These are phyloP conservation scores for Simmondsia chinensis DNA, from an alignment of 148 eudicot species.

Conservation along the genomic window DNA sequence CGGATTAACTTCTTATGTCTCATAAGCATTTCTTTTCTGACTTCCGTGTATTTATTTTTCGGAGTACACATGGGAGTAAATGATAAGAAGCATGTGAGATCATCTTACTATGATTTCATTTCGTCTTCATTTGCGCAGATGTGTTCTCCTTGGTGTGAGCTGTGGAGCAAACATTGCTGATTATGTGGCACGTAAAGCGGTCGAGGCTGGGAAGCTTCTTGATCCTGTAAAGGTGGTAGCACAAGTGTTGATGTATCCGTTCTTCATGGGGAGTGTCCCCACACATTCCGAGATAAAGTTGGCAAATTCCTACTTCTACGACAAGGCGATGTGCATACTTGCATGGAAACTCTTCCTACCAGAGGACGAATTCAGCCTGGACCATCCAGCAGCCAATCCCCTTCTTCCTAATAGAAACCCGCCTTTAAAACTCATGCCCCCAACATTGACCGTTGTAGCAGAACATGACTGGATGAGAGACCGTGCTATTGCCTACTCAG, in stretches of 20 bases:
- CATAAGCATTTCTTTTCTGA: no score
- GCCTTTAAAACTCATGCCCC: slow-evolving; percentile 87
- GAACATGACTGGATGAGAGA: slow-evolving; percentile 99
- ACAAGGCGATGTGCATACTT: slow-evolving; percentile 82
- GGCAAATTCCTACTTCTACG: slow-evolving; percentile 88
- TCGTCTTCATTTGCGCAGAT: slow-evolving; percentile 56
- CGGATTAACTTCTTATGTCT: no score
- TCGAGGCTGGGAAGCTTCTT: slow-evolving; percentile 59
- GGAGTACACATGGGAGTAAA: no score
- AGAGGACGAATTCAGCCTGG: slow-evolving; percentile 75
- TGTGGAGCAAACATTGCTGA: slow-evolving; percentile 91
- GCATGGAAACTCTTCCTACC: slow-evolving; percentile 92
- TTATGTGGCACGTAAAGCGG: slow-evolving; percentile 77
- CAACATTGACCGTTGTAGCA: slow-evolving; percentile 79
- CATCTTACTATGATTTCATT: background rate
- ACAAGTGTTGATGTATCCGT: slow-evolving; percentile 90
- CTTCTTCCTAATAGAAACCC: slow-evolving; percentile 56
- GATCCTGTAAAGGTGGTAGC: slow-evolving; percentile 95
- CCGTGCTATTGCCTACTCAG: slow-evolving; percentile 85
- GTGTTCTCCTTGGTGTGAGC: slow-evolving; percentile 92
- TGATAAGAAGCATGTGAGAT: no score
- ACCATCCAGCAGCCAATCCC: slow-evolving; percentile 96
- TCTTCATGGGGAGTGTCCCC: slow-evolving; percentile 80
- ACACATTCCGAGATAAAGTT: slow-evolving; percentile 87
- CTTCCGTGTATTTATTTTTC: no score